These are phyloP conservation scores for Neurospora pannonica DNA, from an alignment of 495 filamentous ascomycete species.

Conservation along the genomic window DNA sequence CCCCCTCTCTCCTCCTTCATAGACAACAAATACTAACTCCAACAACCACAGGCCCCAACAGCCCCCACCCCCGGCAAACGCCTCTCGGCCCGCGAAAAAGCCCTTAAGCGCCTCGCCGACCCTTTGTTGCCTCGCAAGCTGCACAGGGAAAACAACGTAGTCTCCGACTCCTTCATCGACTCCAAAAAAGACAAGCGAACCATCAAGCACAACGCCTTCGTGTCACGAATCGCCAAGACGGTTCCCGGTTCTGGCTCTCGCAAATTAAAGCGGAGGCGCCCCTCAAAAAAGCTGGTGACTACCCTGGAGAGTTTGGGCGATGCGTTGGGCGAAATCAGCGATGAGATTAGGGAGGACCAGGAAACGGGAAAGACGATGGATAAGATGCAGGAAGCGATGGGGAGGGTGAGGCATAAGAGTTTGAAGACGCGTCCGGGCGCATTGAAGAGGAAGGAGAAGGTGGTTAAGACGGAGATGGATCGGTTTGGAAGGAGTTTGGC, in stretches of 20 bases:
- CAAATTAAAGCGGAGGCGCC: constrained; percentile 47
- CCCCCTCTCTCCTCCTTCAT: too few species aligned
- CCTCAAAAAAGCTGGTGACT: constrained; percentile 66
- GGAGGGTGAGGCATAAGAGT: constrained; percentile 56
- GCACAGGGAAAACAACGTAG: constrained; percentile 29
- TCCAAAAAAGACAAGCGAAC: constrained; percentile 68
- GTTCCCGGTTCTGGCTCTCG: constrained; percentile 12
- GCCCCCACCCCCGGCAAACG: constrained; percentile 16
- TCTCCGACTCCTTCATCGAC: constrained; percentile 42
- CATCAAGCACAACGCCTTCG: constrained; percentile 66
- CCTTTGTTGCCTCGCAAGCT: constrained; percentile 29
- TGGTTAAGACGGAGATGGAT: constrained; percentile 70
- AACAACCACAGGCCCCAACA: constrained; percentile 19
- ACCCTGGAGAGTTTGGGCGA: constrained; percentile 67
- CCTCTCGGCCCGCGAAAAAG: constrained; percentile 21
- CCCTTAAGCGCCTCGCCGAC: constrained; percentile 22
- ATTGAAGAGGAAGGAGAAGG: constrained; percentile 68
- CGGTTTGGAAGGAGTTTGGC: constrained; percentile 78
- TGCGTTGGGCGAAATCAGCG: constrained; percentile 54
- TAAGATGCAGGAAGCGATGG: constrained; percentile 27
- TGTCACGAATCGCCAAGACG: constrained; percentile 64
- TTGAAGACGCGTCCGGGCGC: constrained; percentile 67
- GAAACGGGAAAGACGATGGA: constrained; percentile 14
- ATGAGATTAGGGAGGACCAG: constrained; percentile 20
- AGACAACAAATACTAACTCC: not conserved